Base-by-base conservation (phyloP, 208 protist genomes). In the Leptomonas pyrrhocoris region DNA sequence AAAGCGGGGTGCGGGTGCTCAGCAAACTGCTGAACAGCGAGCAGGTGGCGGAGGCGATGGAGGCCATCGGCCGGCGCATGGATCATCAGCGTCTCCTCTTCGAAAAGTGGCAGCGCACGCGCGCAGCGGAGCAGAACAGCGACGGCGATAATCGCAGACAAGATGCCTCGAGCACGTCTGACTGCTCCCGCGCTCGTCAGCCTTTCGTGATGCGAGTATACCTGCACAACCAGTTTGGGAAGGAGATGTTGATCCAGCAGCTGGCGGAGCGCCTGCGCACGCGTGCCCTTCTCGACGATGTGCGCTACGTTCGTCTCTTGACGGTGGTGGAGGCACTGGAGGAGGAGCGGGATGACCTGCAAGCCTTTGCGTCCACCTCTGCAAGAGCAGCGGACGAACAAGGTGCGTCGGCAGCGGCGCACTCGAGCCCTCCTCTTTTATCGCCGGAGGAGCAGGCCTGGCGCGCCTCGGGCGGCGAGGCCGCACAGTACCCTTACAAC, bases 181-280 rank as follows among this genome's bases (percentile, higher is more conserved):
- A 54, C 7, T 40, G 18, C 16, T 27, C 57, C 6, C 13, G 15
- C 8, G 19, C 61, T 1, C 53, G 68, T 21, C 64, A 79, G 31
- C 78, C 84, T n/a, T 90, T 84, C 51, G 71, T 82, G 5, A 54
- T 94, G 31, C 85, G 85, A 4, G 78, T 92, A 13, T 94, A 92
- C 66, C 60, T 94, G 60, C 89, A 94, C 73, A 94, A 94, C 60
- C 81, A 92, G 43, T 94, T 94, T 60, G 89, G 89, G 6, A 94
- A 94, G 59, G 89, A 94, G 70, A 43, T 81, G 68, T 48, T 90
- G 16, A 63, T 94, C 13, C 89, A 94, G 66, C 72, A 73, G 27
- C 55, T 94, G 23, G 89, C 86, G 7, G 48, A 62, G 48, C 69
- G 84, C 0, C 80, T 94, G 57, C 79, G 77, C 27, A 85, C 80